Evolutionary conservation across 306 rosid species (phyloP).

Genomic region (Myrica gale): DNA sequence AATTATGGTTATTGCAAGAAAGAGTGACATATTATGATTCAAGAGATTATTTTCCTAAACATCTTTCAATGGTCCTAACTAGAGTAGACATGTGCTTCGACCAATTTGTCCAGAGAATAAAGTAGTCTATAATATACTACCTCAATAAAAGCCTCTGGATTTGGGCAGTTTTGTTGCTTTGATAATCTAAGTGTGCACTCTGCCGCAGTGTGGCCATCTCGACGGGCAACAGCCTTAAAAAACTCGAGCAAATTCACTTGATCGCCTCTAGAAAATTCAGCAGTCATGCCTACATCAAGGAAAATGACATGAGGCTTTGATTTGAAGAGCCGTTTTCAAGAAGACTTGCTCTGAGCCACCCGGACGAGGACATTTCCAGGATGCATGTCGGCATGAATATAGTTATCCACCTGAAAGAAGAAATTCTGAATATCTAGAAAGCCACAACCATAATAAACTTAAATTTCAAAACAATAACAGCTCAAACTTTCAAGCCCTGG

Average conservation of each 20-base stretch:
- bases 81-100: too few species aligned
- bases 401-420: conserved; percentile 95
- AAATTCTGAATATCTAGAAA: conserved; percentile 31
- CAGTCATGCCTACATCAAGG: conserved; percentile 99
- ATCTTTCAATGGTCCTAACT: too few species aligned
- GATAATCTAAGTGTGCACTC: conserved; percentile 76
- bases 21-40: too few species aligned
- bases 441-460: conserved; percentile 29
- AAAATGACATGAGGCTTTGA: conserved; percentile 96
- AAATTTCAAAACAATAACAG: conserved; percentile 18
- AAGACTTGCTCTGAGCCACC: conserved; percentile 58
- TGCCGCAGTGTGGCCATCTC: conserved; percentile 94
- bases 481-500: not conserved
- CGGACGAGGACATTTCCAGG: conserved; percentile 99
- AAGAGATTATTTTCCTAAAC: too few species aligned
- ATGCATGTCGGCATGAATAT: conserved; percentile 99
- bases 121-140: conserved; percentile 32
- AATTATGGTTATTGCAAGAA: too few species aligned
- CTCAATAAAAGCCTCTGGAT: conserved; percentile 89
- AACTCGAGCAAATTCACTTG: conserved; percentile 80
- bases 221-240: conserved; percentile 89
- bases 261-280: conserved; percentile 87
- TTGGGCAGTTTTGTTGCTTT: conserved; percentile 87
- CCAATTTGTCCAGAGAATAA: too few species aligned
- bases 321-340: conserved; percentile 71